These are phyloP conservation scores for Venturia aucupariae DNA, from an alignment of 2,329 filamentous ascomycete species.

Conservation along the genomic window DNA sequence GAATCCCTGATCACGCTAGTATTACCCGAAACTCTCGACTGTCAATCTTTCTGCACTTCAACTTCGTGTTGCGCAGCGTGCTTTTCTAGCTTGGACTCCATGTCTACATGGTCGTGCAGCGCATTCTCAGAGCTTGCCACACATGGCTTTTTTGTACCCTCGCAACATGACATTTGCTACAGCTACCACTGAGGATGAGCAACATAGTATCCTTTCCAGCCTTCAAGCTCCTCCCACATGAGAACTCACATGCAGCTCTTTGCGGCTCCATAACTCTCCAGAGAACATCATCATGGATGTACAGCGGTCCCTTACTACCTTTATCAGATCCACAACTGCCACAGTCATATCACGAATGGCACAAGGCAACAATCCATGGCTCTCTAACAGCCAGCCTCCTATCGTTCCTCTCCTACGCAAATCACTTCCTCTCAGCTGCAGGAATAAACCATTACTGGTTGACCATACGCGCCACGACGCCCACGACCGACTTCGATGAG, in stretches of 20 bases:
- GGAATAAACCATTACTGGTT: constrained; percentile 38
- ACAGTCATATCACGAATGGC: constrained; percentile 29
- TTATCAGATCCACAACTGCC: constrained; percentile 17
- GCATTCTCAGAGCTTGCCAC: background rate
- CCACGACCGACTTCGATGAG: constrained; percentile 35
- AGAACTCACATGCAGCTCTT: background rate
- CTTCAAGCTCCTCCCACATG: constrained; percentile 1
- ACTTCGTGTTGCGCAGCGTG: background rate
- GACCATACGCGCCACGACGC: constrained; percentile 38
- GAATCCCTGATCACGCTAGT: too few species aligned
- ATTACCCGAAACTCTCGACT: too few species aligned
- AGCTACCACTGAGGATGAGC: background rate
- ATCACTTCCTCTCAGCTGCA: constrained; percentile 28
- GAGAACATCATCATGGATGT: constrained; percentile 19
- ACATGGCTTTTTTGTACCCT: background rate
- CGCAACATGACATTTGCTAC: background rate
- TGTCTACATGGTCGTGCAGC: background rate
- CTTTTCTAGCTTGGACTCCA: background rate
- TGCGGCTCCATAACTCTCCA: background rate
- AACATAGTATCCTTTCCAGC: background rate
- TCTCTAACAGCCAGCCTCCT: constrained; percentile 29
- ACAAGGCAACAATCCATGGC: constrained; percentile 25
- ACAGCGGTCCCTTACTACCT: constrained; percentile 21
- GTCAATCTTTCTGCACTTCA: too few species aligned
- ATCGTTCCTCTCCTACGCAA: constrained; percentile 34